These are phyloP conservation scores for Alloascoidea hylecoeti DNA, from an alignment of 805 yeast genomes.

Conservation along the genomic window DNA sequence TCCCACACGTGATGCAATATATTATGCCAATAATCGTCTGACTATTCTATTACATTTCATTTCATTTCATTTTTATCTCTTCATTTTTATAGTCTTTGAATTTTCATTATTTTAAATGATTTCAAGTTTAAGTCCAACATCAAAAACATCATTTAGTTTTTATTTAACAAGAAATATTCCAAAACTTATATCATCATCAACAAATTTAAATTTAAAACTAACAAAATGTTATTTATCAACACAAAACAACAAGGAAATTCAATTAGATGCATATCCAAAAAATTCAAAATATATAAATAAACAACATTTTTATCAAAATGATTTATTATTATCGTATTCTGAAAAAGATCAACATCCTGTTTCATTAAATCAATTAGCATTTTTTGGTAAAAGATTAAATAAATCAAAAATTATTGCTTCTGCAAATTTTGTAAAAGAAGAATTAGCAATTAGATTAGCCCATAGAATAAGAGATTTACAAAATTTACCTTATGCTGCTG, in stretches of 20 bases:
- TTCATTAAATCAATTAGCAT: conserved; percentile 78
- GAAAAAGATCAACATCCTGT: conserved; percentile 74
- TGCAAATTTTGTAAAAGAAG: conserved; percentile 82
- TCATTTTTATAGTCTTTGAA: too few relatives aligned
- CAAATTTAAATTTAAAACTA: too few relatives aligned
- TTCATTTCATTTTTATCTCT: too few relatives aligned
- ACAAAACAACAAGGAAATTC: not conserved
- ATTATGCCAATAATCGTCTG: too few relatives aligned
- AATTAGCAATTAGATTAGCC: conserved; percentile 74
- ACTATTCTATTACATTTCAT: too few relatives aligned
- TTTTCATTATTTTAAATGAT: too few relatives aligned
- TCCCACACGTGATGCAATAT: too few relatives aligned
- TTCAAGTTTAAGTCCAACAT: too few relatives aligned
- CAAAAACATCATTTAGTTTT: too few relatives aligned
- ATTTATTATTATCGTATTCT: conserved; percentile 48
- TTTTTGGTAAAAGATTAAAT: conserved; percentile 69
- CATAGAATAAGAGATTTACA: conserved; percentile 71
- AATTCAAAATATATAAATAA: conserved; percentile 33
- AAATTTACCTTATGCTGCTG: conserved; percentile 67
- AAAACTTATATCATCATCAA: too few relatives aligned
- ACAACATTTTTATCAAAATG: conserved; percentile 82
- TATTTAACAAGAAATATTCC: too few relatives aligned
- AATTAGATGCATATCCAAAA: conserved; percentile 1
- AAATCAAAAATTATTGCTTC: conserved; percentile 65
- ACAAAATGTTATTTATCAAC: too few relatives aligned